Percentiles rank a stretch among this genome's conserved stretches.
Conservation (phyloP, 1,284 basidiomycete genomes). For the Rhodotorula sp. region DNA sequence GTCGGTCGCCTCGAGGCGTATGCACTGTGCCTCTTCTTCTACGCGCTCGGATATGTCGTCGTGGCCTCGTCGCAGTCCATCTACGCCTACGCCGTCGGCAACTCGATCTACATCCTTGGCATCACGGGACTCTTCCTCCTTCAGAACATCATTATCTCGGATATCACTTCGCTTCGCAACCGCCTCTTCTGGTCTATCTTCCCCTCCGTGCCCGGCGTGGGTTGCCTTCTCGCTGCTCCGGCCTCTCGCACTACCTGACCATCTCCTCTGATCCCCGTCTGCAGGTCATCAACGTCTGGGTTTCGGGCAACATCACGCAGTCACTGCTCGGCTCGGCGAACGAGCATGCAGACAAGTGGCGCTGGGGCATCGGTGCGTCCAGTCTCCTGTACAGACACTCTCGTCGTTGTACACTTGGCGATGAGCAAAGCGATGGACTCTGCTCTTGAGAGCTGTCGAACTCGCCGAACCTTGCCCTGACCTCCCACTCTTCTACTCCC, state of each 20-base stretch:
- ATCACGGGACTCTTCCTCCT: constrained; percentile 50
- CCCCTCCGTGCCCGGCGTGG: constrained; percentile 46
- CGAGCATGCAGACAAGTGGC: constrained; percentile 40
- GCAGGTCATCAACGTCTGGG: constrained; percentile 49
- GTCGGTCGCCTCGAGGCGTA: constrained; percentile 51
- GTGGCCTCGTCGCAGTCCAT: constrained; percentile 45
- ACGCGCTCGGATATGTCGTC: constrained; percentile 50
- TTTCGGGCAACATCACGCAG: constrained; percentile 46
- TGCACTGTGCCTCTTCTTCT: constrained; percentile 48
- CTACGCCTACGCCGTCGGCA: constrained; percentile 49
- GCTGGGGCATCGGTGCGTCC: constrained; percentile 50
- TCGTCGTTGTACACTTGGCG: no score
- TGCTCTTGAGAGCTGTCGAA: constrained; percentile 7
- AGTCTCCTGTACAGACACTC: no score
- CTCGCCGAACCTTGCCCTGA: not conserved
- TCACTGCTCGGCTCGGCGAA: constrained; percentile 26
- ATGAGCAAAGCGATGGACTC: no score
- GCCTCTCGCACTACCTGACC: no score
- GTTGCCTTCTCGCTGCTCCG: not conserved
- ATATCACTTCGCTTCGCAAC: constrained; percentile 49
- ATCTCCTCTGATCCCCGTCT: not conserved
- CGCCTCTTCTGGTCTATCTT: constrained; percentile 51
- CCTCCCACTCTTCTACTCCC: not conserved
- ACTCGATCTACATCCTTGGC: constrained; percentile 50
- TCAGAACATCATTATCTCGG: constrained; percentile 51